A percentile compares a stretch with the other conserved stretches of the same genome.
phyloP scores from a whole-genome alignment of 441 rosid genomes.

The Populus tomentosa region DNA sequence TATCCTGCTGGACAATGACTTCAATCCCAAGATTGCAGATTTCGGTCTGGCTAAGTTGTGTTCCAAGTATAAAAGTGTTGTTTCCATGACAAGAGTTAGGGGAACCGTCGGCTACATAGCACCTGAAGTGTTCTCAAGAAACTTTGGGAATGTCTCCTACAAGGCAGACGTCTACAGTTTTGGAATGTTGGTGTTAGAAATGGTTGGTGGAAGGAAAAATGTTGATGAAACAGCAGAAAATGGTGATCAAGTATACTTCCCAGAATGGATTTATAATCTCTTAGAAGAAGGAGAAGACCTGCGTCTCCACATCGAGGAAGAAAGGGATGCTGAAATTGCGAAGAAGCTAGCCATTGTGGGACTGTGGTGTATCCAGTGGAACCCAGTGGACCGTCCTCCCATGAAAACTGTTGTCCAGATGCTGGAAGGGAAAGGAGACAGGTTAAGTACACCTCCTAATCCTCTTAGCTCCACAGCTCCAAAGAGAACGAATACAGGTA shows the following conservation, averaged over 20 bases:
- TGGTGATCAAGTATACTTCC: background rate
- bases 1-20: background rate
- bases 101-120: background rate
- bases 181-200: slow-evolving; percentile 7
- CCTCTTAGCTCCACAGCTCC: background rate
- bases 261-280: background rate
- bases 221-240: background rate
- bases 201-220: slow-evolving; percentile 10
- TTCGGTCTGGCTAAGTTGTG: background rate
- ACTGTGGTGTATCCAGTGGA: background rate
- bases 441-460: background rate
- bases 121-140: slow-evolving; percentile 4
- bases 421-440: background rate
- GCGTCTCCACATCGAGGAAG: background rate
- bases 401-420: background rate
- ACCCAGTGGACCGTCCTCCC: background rate
- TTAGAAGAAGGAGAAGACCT: background rate
- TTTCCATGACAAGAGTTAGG: background rate
- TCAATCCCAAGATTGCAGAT: background rate
- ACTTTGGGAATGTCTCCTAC: background rate
- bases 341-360: background rate
- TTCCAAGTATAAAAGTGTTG: background rate
- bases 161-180: slow-evolving; percentile 7
- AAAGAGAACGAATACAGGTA: background rate
- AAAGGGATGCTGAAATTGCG: background rate